Evolutionary conservation across 2,329 filamentous ascomycete genomes (phyloP).

Genomic region (Dryadomyces sulphureus): DNA sequence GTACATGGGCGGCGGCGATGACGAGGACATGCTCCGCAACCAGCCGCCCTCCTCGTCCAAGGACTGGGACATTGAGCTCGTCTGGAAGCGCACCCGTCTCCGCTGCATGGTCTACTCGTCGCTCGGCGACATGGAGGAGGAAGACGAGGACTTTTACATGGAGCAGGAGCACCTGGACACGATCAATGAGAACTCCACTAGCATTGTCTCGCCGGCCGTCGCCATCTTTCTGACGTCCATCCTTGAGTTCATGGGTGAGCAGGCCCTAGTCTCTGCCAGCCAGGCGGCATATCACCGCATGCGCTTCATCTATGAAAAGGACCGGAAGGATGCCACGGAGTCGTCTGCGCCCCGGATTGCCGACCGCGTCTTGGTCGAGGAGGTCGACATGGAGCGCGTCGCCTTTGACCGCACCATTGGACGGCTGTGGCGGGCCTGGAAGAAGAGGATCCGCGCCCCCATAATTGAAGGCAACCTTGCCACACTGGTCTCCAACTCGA

Average conservation of each 20-base stretch:
- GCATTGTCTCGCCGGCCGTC: slow-evolving; percentile 72
- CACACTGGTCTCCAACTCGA: slow-evolving; percentile 33
- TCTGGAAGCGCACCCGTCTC: slow-evolving; percentile 86
- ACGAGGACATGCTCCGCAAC: slow-evolving; percentile 53
- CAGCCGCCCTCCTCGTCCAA: slow-evolving; percentile 33
- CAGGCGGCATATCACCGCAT: slow-evolving; percentile 66
- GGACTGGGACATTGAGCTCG: slow-evolving; percentile 79
- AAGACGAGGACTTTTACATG: slow-evolving; percentile 84
- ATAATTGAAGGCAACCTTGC: slow-evolving; percentile 28
- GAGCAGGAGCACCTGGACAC: slow-evolving; percentile 60
- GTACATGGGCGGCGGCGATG: slow-evolving; percentile 65
- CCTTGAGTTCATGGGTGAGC: slow-evolving; percentile 85
- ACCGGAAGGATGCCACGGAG: slow-evolving; percentile 35
- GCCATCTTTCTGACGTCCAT: slow-evolving; percentile 95
- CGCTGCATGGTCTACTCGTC: slow-evolving; percentile 98
- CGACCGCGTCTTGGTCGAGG: slow-evolving; percentile 68
- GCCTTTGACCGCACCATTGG: slow-evolving; percentile 81
- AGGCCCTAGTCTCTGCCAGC: slow-evolving; percentile 73
- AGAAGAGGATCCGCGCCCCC: slow-evolving; percentile 61
- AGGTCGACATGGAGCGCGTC: slow-evolving; percentile 83
- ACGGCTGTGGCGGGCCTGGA: slow-evolving; percentile 87
- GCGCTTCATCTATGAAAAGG: slow-evolving; percentile 41
- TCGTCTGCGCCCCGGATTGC: slow-evolving; percentile 29
- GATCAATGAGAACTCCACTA: slow-evolving; percentile 42
- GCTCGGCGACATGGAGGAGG: slow-evolving; percentile 91